phyloP scores from a whole-genome alignment of 176 grass and related monocot genomes.

The Bromus sterilis region DNA sequence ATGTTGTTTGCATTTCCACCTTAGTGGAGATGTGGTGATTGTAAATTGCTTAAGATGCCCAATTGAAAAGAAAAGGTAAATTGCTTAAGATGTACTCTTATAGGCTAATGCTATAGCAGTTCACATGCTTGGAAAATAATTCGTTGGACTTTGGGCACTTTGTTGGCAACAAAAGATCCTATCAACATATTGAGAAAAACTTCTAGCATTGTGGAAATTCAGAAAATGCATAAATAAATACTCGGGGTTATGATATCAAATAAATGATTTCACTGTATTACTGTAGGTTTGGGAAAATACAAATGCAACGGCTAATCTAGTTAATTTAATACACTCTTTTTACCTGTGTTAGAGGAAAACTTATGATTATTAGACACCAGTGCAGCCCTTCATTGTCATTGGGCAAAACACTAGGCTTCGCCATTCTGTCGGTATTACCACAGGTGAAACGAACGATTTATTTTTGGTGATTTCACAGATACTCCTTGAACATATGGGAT shows the following conservation, averaged over 20 bases:
- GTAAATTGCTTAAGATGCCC: not conserved
- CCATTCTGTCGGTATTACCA: not conserved
- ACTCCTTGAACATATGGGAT: slow-evolving; percentile 85
- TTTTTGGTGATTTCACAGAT: slow-evolving; percentile 33
- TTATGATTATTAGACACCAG: too few species aligned
- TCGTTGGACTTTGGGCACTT: not conserved
- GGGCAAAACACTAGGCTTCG: not conserved
- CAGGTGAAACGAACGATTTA: not conserved
- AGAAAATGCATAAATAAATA: not conserved
- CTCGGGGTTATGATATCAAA: not conserved
- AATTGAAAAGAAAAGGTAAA: too few species aligned
- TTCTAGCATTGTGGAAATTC: not conserved
- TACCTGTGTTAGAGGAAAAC: not conserved
- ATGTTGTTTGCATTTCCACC: not conserved
- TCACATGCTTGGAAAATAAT: not conserved
- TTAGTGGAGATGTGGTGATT: not conserved
- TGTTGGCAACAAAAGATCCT: not conserved
- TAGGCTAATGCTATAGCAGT: not conserved
- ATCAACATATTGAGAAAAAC: not conserved
- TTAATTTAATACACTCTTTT: not conserved
- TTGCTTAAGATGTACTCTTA: too few species aligned
- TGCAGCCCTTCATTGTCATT: too few species aligned
- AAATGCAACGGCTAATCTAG: not conserved
- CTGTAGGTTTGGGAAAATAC: not conserved
- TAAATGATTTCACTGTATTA: not conserved